Evolutionary conservation across 441 rosid genomes (phyloP), one percentile per base, ranked within the genome.

Genomic region (Populus hybrid): DNA sequence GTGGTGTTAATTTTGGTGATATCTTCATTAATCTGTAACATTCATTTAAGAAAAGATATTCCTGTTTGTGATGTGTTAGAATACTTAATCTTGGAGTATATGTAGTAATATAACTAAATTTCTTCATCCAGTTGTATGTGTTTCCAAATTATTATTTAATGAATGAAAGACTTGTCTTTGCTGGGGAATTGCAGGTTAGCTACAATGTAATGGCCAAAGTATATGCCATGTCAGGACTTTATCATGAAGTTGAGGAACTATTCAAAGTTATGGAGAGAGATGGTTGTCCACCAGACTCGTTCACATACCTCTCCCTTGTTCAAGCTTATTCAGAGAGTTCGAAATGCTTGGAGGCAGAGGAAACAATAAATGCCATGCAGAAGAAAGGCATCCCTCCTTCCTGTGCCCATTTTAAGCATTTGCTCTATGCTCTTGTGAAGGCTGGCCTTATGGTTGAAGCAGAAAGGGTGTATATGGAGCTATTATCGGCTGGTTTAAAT

Each of bases 121-220:
- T 70, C 53, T 1, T 8, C 32, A 23, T 64, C 67, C 30, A 64
- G 11, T 64, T 16, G 59, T 50, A 2, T 46, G 59, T 50, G 59
- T 50, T 50, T 50, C 59, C 59, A 50, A 50, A 50, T 34, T 28
- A 34, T 28, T 69, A 26, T 11, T 40, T n/a, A 26, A 11, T 76
- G 23, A 50, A 67, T 50, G 30, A 24, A 64, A 64, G 16, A 23
- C 46, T 7, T 75, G 21, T 70, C 70, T 69, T 82, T 79, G 10
- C 76, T 59, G 68, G 57, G 61, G 21, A 36, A 77, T 69, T 82
- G 88, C 95, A 94, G 95, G 84, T 87, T 68, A 87, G 93, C 89
- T 91, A 91, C 89, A 89, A 89, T 79, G 87, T 90, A 81, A 85
- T 94, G 88, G 84, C 85, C 67, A 87, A 87, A n/a, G 75, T 84